A percentile compares a stretch with the other conserved stretches of the same genome.
phyloP scores from a whole-genome alignment of 202 grass and related monocot genomes.

The Schoenoplectus tabernaemontani region DNA sequence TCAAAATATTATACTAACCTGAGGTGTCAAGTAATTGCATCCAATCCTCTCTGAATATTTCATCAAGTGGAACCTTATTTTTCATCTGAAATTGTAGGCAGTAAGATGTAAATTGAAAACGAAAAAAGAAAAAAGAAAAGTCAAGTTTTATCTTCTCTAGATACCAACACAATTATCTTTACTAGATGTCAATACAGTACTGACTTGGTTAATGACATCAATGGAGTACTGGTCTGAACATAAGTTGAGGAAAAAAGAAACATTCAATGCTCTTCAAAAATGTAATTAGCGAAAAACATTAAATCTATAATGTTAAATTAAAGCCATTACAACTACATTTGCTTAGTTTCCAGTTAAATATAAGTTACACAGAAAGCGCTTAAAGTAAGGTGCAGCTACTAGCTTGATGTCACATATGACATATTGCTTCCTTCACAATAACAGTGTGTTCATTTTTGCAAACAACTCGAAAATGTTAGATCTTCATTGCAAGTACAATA shows the following conservation, averaged over 20 bases:
- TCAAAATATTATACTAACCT: slow-evolving; percentile 21
- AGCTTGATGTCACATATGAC: neutral
- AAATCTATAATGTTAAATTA: neutral
- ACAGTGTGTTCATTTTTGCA: neutral
- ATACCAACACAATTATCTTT: neutral
- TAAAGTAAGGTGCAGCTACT: neutral
- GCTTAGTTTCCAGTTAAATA: neutral
- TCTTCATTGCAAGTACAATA: slow-evolving; percentile 16
- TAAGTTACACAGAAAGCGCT: neutral
- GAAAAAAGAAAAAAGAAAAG: neutral
- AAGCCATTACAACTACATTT: neutral
- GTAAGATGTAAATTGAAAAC: neutral
- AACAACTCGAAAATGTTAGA: neutral
- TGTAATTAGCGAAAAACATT: neutral
- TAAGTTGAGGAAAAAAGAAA: no score
- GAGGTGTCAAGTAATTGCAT: neutral
- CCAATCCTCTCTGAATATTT: slow-evolving; percentile 18
- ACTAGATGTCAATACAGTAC: neutral
- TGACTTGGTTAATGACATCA: neutral
- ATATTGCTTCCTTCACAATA: neutral
- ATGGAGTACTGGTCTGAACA: neutral
- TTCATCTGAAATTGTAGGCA: slow-evolving; percentile 17
- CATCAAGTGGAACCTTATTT: neutral
- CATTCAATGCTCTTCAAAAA: neutral
- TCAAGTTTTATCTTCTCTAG: neutral